These are phyloP conservation scores for Botrytis hyacinthi DNA, from an alignment of 2,329 filamentous ascomycete species.

Conservation along the genomic window DNA sequence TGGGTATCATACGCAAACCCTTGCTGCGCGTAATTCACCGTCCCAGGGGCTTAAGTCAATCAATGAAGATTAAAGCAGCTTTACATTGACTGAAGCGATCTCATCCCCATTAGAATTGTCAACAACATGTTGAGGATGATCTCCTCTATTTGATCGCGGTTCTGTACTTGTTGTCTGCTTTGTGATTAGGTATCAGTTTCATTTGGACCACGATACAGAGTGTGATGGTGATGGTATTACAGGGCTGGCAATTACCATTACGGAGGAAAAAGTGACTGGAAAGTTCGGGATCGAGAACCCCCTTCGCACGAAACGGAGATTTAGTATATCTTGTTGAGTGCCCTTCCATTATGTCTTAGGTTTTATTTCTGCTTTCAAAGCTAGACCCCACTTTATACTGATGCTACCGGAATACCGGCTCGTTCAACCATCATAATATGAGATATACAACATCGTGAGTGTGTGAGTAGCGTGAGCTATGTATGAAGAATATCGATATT, in stretches of 20 bases:
- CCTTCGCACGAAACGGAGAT: not conserved
- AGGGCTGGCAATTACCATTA: not conserved
- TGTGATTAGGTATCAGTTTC: not conserved
- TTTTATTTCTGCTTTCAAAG: not conserved
- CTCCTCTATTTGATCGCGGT: not conserved
- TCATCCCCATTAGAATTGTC: not conserved
- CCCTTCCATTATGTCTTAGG: too few relatives aligned
- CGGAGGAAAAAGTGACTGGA: not conserved
- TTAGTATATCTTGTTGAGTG: not conserved
- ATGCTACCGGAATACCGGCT: not conserved
- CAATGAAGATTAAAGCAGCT: not conserved
- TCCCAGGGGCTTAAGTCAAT: not conserved
- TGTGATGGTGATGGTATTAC: not conserved
- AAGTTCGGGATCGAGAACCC: not conserved
- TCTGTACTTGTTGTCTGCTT: not conserved
- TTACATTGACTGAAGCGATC: not conserved
- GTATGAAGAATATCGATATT: not conserved
- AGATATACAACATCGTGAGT: not conserved
- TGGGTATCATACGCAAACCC: rapidly evolving
- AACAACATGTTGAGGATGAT: too few relatives aligned
- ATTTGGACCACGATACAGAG: not conserved
- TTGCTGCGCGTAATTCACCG: not conserved
- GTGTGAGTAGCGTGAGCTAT: not conserved
- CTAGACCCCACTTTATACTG: not conserved
- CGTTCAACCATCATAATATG: not conserved